phyloP scores from a whole-genome alignment of 2,329 filamentous ascomycete genomes.

The Trichoderma afroharzianum region DNA sequence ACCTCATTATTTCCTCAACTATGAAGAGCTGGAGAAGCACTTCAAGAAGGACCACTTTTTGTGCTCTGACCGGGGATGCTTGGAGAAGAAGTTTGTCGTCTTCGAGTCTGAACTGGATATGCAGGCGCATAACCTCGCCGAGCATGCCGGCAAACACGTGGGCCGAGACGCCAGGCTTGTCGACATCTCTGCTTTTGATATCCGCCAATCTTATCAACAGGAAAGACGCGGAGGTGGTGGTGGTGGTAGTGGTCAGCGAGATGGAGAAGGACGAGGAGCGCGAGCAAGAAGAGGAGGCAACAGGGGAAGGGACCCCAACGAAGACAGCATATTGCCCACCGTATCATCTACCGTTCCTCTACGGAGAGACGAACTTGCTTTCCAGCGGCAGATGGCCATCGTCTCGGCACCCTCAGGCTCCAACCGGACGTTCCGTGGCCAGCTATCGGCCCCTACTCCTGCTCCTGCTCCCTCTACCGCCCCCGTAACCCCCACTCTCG shows the following conservation, averaged over 20 bases:
- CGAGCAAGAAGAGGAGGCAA: slow-evolving; percentile 36
- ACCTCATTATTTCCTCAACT: slow-evolving; percentile 90
- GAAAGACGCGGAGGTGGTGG: slow-evolving; percentile 39
- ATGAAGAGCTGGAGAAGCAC: slow-evolving; percentile 79
- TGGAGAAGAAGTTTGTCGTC: slow-evolving; percentile 97
- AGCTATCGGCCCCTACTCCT: slow-evolving; percentile 55
- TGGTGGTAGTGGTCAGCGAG: slow-evolving; percentile 25
- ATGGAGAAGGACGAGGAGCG: slow-evolving; percentile 36
- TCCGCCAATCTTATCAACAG: slow-evolving; percentile 67
- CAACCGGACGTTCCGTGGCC: slow-evolving; percentile 78
- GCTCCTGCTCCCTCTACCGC: slow-evolving; percentile 21
- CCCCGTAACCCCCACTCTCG: slow-evolving; percentile 24
- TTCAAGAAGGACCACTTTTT: slow-evolving; percentile 85
- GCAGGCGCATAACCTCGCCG: slow-evolving; percentile 84
- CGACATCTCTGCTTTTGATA: slow-evolving; percentile 83
- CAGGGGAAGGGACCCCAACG: slow-evolving; percentile 83
- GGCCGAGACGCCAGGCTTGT: slow-evolving; percentile 80
- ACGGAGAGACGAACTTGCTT: slow-evolving; percentile 82
- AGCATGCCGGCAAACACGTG: slow-evolving; percentile 82
- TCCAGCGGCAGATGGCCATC: slow-evolving; percentile 87
- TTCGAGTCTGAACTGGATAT: slow-evolving; percentile 94
- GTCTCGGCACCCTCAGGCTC: slow-evolving; percentile 80
- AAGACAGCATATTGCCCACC: slow-evolving; percentile 65
- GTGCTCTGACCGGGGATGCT: slow-evolving; percentile 79
- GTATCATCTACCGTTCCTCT: slow-evolving; percentile 67